Base-by-base conservation (phyloP, 2,329 filamentous ascomycete genomes). In the Penicillium sp. region DNA sequence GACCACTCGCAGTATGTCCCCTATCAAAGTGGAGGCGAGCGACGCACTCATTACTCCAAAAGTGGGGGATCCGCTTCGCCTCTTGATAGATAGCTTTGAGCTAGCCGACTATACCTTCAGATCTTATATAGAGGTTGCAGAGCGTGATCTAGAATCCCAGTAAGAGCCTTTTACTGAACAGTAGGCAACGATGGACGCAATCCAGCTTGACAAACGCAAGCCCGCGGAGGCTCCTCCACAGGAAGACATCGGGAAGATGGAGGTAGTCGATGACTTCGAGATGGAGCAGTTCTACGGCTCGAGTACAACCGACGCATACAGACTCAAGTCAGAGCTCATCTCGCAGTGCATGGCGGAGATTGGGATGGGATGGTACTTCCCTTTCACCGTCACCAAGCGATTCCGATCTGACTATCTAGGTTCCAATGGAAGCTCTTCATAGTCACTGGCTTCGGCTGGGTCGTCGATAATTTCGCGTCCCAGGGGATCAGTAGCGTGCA, bases 361-460 rank as follows among this genome's bases (percentile, higher is more conserved):
- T 58, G 71, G 71, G 1, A 73, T 73, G 70, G 71, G 71, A 61
- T 62, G 62, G 77, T 79, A 67, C 53, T 38, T 54, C 21, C 6
- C n/a, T 17, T 41, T 11, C 19, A 4, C 8, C 2, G n/a, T 15
- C 4, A 1, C 49, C 4, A 3, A 9, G 3, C 23, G 3, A 44
- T 7, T 1, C 1, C 29, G 45, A 41, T 7, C 54, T 38, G 62
- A 66, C 19, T 63, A 13, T 11, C 11, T 50, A 73, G 70, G 41
- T 73, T 72, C 13, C 80, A 82, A 70, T 90, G 86, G 86, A 84
- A 88, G 67, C 81, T 51, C 35, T 7, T 5, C 9, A 15, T 50
- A 19, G 58, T 44, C 3, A 7, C 5, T 6, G 2, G 70, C 66
- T 67, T 71, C 31, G 68, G 67, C 46, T 21, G 21, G 21, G 21